Percentiles rank a stretch among this genome's conserved stretches.
Evolutionary conservation across 2,329 filamentous ascomycete genomes (phyloP).

Genomic region (Tolypocladium guangdongense): DNA sequence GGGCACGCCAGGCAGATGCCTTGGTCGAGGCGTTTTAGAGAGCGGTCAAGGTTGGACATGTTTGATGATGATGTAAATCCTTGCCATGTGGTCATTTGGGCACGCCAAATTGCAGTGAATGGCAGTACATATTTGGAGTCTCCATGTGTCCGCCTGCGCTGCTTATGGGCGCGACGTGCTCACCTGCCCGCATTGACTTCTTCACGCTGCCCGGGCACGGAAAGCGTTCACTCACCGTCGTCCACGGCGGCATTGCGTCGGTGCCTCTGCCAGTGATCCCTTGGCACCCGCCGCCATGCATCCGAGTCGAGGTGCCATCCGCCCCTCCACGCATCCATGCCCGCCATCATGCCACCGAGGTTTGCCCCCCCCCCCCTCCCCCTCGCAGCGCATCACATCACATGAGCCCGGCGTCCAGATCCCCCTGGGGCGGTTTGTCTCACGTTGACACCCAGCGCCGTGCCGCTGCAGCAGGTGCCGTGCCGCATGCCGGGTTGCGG

Average conservation of each 20-base stretch:
- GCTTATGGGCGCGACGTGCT: neutral
- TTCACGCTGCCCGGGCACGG: neutral
- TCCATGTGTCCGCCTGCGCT: neutral
- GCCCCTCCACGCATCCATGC: neutral
- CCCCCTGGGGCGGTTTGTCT: no score
- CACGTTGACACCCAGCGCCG: no score
- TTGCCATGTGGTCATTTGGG: slow-evolving; percentile 12
- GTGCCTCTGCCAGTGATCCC: neutral
- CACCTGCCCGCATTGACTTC: neutral
- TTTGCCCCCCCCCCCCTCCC: no score
- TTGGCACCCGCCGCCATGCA: neutral
- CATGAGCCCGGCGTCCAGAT: no score
- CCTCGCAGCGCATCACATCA: no score
- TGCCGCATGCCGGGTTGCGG: no score
- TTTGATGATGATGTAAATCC: slow-evolving; percentile 14
- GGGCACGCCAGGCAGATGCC: neutral
- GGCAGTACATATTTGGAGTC: neutral
- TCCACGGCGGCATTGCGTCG: neutral
- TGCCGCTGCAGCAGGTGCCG: no score
- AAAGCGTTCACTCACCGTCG: neutral
- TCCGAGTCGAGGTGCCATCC: neutral
- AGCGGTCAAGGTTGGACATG: slow-evolving; percentile 1
- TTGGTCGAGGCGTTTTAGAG: slow-evolving; percentile 3
- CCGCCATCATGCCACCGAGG: no score
- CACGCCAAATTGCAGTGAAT: neutral